These are phyloP conservation scores for Stenogyne calaminthoides DNA, from an alignment of 305 asterid genomes.

Conservation along the genomic window DNA sequence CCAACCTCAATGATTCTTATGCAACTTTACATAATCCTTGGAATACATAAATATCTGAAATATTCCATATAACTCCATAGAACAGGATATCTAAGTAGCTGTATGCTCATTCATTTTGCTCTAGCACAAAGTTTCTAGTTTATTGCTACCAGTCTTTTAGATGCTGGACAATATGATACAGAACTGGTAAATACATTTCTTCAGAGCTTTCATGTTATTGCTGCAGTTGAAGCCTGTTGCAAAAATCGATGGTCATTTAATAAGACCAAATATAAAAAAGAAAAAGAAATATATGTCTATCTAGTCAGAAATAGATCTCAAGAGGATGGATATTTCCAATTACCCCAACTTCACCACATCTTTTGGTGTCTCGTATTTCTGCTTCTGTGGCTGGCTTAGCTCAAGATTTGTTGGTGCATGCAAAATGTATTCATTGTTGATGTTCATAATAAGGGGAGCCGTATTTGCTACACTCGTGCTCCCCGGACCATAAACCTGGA, in stretches of 20 bases:
- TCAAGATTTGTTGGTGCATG: slow-evolving; percentile 49
- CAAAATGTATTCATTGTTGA: slow-evolving; percentile 35
- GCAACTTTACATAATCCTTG: slow-evolving; percentile 26
- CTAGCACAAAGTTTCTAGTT: slow-evolving; percentile 9
- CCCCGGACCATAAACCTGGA: slow-evolving; percentile 50
- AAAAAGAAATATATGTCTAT: neutral
- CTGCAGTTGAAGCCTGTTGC: slow-evolving; percentile 49
- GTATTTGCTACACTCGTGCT: slow-evolving; percentile 35
- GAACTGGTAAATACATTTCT: slow-evolving; percentile 14
- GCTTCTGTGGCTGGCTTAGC: slow-evolving; percentile 48
- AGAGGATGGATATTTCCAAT: slow-evolving; percentile 6
- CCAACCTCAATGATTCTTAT: slow-evolving; percentile 21
- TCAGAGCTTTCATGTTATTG: slow-evolving; percentile 20
- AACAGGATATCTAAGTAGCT: slow-evolving; percentile 21
- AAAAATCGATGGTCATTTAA: slow-evolving; percentile 17
- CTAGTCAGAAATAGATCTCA: neutral
- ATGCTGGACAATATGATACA: slow-evolving; percentile 22
- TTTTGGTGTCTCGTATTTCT: slow-evolving; percentile 30
- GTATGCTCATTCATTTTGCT: slow-evolving; percentile 27
- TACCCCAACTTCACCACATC: slow-evolving; percentile 49
- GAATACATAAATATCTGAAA: slow-evolving; percentile 30
- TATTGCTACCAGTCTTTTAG: slow-evolving; percentile 12
- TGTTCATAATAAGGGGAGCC: slow-evolving; percentile 22
- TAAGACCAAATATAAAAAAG: neutral
- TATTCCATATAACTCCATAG: slow-evolving; percentile 10